A percentile compares a stretch with the other conserved stretches of the same genome.
These are phyloP conservation scores for Colletotrichum horii DNA, from an alignment of 2,329 filamentous ascomycete genomes.

Conservation along the genomic window DNA sequence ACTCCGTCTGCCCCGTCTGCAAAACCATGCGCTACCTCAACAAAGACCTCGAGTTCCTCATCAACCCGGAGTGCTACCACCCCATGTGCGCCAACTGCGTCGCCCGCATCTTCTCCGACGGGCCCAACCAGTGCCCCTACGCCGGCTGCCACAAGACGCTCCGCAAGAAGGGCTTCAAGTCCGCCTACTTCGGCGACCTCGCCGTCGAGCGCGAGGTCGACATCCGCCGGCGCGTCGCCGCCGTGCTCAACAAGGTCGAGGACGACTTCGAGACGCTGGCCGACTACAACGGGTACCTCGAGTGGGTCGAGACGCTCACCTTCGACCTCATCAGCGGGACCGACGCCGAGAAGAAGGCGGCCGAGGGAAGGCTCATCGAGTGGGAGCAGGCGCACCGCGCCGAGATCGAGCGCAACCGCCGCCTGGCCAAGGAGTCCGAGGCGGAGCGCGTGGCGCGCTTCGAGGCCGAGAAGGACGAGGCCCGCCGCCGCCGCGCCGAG, in stretches of 20 bases:
- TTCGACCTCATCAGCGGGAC: conserved; percentile 82
- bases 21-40: conserved; percentile 97
- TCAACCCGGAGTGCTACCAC: conserved; percentile 99
- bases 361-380: conserved; percentile 50
- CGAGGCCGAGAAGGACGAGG: conserved; percentile 70
- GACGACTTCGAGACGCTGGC: conserved; percentile 87
- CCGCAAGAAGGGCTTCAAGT: conserved; percentile 82
- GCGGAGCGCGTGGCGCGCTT: conserved; percentile 59
- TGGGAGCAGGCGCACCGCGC: conserved; percentile 78
- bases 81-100: conserved; percentile 98
- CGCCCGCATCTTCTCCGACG: conserved; percentile 89
- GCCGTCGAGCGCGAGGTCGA: conserved; percentile 92
- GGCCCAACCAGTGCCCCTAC: conserved; percentile 90
- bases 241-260: conserved; percentile 85
- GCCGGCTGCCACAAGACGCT: conserved; percentile 87
- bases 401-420: conserved; percentile 68
- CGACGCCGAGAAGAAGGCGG: conserved; percentile 62
- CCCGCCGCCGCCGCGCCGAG: conserved; percentile 65
- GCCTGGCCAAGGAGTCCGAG: conserved; percentile 60
- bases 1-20: conserved; percentile 94
- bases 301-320: conserved; percentile 88
- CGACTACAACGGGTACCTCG: conserved; percentile 93
- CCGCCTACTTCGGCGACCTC: conserved; percentile 89
- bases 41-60: conserved; percentile 89
- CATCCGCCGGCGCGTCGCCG: conserved; percentile 79